Conservation (phyloP, 345 rosid genomes). For the Aegle marmelos region DNA sequence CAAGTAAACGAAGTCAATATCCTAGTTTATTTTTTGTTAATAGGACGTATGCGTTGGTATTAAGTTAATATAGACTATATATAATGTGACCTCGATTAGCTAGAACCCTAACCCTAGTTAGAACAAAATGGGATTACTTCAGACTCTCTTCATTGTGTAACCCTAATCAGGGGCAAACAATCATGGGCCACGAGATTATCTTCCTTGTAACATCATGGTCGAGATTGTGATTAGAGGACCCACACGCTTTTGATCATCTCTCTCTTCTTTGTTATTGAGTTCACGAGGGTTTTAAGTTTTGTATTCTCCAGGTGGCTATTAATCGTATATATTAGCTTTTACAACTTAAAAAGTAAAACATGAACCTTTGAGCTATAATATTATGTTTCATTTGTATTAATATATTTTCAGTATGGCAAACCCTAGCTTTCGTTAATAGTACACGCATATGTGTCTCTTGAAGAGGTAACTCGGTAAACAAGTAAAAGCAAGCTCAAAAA, state of each 20-base stretch:
- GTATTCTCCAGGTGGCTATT: too few species aligned
- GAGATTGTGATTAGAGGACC: neutral
- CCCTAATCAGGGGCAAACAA: neutral
- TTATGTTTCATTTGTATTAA: too few species aligned
- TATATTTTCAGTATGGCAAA: too few species aligned
- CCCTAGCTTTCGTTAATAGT: too few species aligned
- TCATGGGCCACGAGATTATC: neutral
- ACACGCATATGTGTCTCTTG: too few species aligned
- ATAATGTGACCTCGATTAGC: neutral
- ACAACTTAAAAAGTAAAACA: too few species aligned
- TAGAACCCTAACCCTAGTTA: neutral
- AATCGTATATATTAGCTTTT: too few species aligned
- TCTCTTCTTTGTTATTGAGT: neutral
- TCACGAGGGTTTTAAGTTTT: neutral
- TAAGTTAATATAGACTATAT: too few species aligned
- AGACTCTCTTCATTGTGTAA: neutral
- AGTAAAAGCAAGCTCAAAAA: too few species aligned
- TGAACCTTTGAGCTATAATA: too few species aligned
- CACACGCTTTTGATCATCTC: neutral
- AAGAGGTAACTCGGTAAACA: too few species aligned
- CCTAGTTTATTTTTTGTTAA: neutral
- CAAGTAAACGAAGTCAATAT: neutral
- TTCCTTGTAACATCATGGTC: neutral
- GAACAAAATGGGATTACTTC: slow-evolving; percentile 3
- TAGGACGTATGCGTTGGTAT: too few species aligned